Base-by-base conservation (phyloP, 1,139 yeast genomes). In the Kluyveromyces sp. region DNA sequence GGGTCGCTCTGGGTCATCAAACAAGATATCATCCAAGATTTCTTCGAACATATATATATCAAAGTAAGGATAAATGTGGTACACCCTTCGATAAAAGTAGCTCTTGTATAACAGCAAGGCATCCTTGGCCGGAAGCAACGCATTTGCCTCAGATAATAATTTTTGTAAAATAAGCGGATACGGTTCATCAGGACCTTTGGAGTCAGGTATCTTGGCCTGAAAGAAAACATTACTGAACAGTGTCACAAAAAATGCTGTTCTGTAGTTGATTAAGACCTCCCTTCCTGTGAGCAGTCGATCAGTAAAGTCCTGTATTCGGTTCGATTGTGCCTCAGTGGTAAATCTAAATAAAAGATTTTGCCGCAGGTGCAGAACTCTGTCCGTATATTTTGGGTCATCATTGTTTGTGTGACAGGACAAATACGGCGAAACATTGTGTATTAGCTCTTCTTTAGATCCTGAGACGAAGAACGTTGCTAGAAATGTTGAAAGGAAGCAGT, bases 81-180 rank as follows among this genome's bases (percentile, higher is more conserved):
- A 55, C 2, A 54, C 41, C 15, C 52, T 45, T 31, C 47, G 46
- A 37, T 54, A 55, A 34, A 55, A 55, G 7, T 44, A 39, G 13
- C n/a, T 12, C 31, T 40, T 36, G 37, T 43, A 39, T 4, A 33
- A 13, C 19, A 33, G 16, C 3, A 43, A 18, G 11, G 41, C 46
- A 16, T 29, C 22, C 22, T 30, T 26, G 4, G 11, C n/a, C 3
- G 46, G 46, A 16, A 43, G 29, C 3, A 48, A 22, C 1, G 39
- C 29, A 43, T 58, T 58, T 26, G 57, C 49, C 11, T 50, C 48
- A 1, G 20, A 12, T 4, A 61, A 49, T 3, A 55, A 50, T 2
- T 48, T 40, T 38, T 46, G 46, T n/a, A 62, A 41, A 3, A 54
- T 35, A 9, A 48, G 50, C 1, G 66, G 60, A 42, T 60, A 61